Conservation (phyloP, 495 filamentous ascomycete species). For the Penicillium parvum region DNA sequence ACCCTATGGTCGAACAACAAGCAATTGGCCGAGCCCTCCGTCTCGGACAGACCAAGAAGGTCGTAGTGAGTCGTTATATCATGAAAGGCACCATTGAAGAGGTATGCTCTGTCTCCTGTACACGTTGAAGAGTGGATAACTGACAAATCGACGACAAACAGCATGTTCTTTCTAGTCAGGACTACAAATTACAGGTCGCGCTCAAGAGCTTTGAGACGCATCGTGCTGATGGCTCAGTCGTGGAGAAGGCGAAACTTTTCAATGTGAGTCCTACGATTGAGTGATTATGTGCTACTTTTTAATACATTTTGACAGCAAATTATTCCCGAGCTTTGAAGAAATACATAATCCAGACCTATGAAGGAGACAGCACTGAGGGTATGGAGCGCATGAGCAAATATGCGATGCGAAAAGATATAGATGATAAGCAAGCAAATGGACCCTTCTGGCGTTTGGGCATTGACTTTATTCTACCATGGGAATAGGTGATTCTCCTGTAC, state of each 20-base stretch:
- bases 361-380: neutral
- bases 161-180: neutral
- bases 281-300: neutral
- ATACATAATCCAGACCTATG: neutral
- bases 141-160: neutral
- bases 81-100: conserved; percentile 41
- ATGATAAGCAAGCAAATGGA: too few relatives aligned
- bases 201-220: neutral
- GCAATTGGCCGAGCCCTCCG: conserved; percentile 43
- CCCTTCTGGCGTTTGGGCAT: too few relatives aligned
- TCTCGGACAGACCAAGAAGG: conserved; percentile 42
- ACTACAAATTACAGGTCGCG: neutral
- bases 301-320: neutral
- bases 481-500: too few relatives aligned
- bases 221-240: neutral
- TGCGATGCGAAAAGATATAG: too few relatives aligned
- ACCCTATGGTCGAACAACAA: conserved; percentile 49
- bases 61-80: conserved; percentile 42
- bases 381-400: too few relatives aligned
- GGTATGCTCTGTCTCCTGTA: neutral
- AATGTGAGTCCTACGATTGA: neutral
- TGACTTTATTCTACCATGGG: too few relatives aligned
- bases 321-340: neutral
- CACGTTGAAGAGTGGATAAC: too few relatives aligned
- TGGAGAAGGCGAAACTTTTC: neutral